Percentiles rank a stretch among this genome's conserved stretches.
Conservation (phyloP, 305 asterid genomes). For the Fraxinus ornus region DNA sequence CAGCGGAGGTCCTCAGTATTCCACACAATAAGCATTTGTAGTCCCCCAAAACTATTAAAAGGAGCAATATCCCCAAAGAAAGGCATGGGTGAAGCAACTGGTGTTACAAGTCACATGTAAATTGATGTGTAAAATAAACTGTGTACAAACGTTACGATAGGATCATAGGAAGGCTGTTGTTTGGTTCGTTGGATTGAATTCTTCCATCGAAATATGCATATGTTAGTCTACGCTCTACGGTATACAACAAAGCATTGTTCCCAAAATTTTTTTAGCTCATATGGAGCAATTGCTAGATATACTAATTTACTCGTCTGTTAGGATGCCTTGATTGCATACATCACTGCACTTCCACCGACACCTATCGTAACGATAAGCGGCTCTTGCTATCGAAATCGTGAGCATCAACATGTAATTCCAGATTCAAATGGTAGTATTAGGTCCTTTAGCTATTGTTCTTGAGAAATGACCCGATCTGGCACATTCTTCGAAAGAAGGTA, state of each 20-base stretch:
- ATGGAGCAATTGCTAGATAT: too few relatives aligned
- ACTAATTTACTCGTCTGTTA: too few relatives aligned
- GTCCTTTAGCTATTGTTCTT: too few relatives aligned
- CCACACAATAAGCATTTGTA: neutral
- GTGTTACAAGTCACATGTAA: slow-evolving; percentile 40
- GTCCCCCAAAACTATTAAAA: neutral
- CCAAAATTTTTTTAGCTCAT: neutral
- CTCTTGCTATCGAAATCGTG: too few relatives aligned
- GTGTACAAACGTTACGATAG: neutral
- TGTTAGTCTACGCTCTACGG: slow-evolving; percentile 60
- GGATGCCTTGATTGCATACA: too few relatives aligned
- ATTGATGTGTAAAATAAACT: slow-evolving; percentile 38
- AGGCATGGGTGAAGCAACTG: slow-evolving; percentile 51
- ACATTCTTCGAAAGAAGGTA: too few relatives aligned
- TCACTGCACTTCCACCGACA: too few relatives aligned
- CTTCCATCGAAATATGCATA: slow-evolving; percentile 44
- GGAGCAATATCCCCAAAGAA: slow-evolving; percentile 53
- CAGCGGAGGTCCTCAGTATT: neutral
- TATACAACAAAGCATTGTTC: slow-evolving; percentile 21
- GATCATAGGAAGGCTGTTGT: neutral
- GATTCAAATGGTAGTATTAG: too few relatives aligned
- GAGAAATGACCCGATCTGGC: too few relatives aligned
- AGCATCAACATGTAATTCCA: too few relatives aligned
- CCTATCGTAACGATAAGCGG: too few relatives aligned
- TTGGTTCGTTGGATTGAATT: slow-evolving; percentile 1